Percentiles rank a stretch among this genome's conserved stretches.
Conservation (phyloP, 2,329 filamentous ascomycete genomes). For the Paecilomyces formosus region DNA sequence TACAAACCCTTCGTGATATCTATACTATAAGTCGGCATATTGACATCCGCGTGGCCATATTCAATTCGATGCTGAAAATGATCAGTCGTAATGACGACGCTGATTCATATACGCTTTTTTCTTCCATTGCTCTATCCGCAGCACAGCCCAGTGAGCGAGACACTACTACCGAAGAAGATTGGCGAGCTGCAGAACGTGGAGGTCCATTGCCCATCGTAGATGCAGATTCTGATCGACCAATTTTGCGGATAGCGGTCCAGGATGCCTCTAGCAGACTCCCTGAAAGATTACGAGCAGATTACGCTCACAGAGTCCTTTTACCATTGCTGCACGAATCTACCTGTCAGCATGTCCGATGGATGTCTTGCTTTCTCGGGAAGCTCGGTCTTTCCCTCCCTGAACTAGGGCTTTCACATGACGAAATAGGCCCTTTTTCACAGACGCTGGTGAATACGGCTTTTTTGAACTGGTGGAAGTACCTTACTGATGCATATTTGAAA, state of each 20-base stretch:
- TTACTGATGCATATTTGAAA: slow-evolving; percentile 10
- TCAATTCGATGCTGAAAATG: slow-evolving; percentile 6
- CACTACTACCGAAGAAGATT: slow-evolving; percentile 4
- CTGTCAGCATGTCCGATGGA: slow-evolving; percentile 13
- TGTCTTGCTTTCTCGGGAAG: slow-evolving; percentile 9
- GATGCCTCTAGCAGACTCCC: slow-evolving; percentile 5
- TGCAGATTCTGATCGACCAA: slow-evolving; percentile 2
- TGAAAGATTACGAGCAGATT: slow-evolving; percentile 1
- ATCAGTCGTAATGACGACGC: slow-evolving; percentile 1
- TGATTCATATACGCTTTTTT: slow-evolving; percentile 1
- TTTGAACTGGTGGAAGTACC: slow-evolving; percentile 6
- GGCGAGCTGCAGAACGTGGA: slow-evolving; percentile 7
- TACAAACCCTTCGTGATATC: slow-evolving; percentile 5
- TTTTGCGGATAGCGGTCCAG: slow-evolving; percentile 6
- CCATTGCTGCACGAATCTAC: slow-evolving; percentile 12
- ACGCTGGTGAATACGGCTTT: slow-evolving; percentile 3
- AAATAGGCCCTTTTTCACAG: slow-evolving; percentile 11
- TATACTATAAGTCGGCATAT: slow-evolving; percentile 6
- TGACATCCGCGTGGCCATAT: slow-evolving; percentile 8
- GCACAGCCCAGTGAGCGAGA: slow-evolving; percentile 8
- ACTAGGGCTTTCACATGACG: neutral
- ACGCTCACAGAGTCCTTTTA: slow-evolving; percentile 9
- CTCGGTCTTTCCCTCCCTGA: slow-evolving; percentile 1
- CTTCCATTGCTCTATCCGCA: slow-evolving; percentile 3
- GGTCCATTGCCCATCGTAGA: slow-evolving; percentile 4